Base-by-base conservation (phyloP, 345 rosid species). In the Melastoma malabathricum region DNA sequence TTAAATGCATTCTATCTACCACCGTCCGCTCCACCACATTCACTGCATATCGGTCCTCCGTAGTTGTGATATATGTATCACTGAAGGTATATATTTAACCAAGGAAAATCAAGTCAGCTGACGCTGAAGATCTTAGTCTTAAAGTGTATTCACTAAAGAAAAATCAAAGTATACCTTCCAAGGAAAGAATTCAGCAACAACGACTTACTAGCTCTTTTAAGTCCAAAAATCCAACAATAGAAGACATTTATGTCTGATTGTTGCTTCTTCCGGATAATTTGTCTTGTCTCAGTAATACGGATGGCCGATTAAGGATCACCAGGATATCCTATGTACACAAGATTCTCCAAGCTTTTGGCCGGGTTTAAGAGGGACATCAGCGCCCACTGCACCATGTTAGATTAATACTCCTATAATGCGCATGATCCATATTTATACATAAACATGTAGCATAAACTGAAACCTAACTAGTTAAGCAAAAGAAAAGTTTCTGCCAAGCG, bases 191-290 rank as follows among this genome's bases (percentile, higher is more conserved):
- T 86, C 55, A 86, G 61, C 15, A 89, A 57, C 18, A 80, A 67
- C 59, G 96, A 77, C 56, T 89, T 89, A 47, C 96, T 96, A 15
- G 89, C 70, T 25, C 69, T 75, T 65, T 64, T 72, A 5, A 92
- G 94, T 59, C 96, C 97, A 69, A 83, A 81, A 34, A 89, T 77
- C 58, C 79, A 81, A 68, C 96, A 81, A 50, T 90, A 92, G 61
- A 81, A 74, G 58, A 83, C 83, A 54, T 74, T 82, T 72, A 92
- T 77, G 57, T 78, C 86, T 0, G 84, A 64, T 27, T 60, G 83
- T 52, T 86, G 73, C 68, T 81, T 78, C 73, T 78, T 78, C 56
- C 86, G 83, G 58, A 83, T 86, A 22, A 67, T 23, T 56, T 69
- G 72, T 56, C 94, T 71, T 55, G 65, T 70, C 78, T 79, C 79